Conservation (phyloP, 192 early-diverging fungal species). For the Lobosporangium transversale region DNA sequence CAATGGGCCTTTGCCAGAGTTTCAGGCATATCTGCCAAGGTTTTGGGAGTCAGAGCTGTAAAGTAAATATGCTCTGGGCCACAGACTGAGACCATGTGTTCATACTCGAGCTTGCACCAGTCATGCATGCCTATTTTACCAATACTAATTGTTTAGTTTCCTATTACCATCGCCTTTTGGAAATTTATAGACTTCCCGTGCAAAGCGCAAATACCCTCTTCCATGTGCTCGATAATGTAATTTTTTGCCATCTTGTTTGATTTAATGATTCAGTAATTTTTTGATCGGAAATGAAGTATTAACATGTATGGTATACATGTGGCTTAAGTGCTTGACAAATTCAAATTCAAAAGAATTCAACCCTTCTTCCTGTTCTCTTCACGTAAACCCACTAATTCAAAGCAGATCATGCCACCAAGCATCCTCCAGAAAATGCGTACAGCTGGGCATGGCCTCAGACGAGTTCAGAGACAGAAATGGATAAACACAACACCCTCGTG, state of each 20-base stretch:
- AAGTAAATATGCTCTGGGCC: conserved; percentile 71
- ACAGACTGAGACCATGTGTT: conserved; percentile 73
- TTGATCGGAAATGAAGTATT: too few species aligned
- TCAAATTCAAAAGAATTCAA: background rate
- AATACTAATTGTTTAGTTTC: too few species aligned
- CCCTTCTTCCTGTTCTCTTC: background rate
- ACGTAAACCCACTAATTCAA: background rate
- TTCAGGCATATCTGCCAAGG: conserved; percentile 55
- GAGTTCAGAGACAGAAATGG: too few species aligned
- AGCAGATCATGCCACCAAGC: conserved; percentile 17
- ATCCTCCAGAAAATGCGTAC: conserved; percentile 2
- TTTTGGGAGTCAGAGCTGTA: conserved; percentile 61
- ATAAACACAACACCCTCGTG: too few species aligned
- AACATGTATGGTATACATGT: too few species aligned
- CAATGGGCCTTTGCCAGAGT: conserved; percentile 58
- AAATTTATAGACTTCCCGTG: too few species aligned
- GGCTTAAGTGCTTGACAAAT: too few species aligned
- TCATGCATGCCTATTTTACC: conserved; percentile 62
- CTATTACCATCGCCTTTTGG: too few species aligned
- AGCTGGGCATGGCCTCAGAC: too few species aligned
- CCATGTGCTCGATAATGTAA: conserved; percentile 84
- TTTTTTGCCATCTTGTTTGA: conserved; percentile 41
- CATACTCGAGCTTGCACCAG: conserved; percentile 81
- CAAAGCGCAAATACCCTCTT: conserved; percentile 61
- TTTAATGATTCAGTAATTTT: conserved; percentile 2